Evolutionary conservation across 108 stramenopile genomes (phyloP).

Genomic region (Mediolabrus comicus): DNA sequence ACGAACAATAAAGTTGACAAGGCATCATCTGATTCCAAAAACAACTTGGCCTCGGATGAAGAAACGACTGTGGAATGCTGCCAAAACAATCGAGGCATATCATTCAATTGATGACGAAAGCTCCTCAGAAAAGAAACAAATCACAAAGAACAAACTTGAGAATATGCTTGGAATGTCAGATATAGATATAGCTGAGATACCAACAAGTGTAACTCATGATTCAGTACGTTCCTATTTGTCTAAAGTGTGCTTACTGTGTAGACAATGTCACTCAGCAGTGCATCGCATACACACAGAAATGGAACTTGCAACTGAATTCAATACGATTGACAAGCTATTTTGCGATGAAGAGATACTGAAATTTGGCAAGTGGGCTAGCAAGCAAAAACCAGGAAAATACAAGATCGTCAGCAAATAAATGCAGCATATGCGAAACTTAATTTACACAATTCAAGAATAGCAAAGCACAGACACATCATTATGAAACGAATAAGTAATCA

Average conservation of each 20-base stretch:
- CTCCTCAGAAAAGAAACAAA: conserved; percentile 5
- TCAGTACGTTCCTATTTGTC: conserved; percentile 37
- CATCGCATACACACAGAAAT: conserved; percentile 63
- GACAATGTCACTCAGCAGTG: conserved; percentile 64
- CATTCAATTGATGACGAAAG: conserved; percentile 4
- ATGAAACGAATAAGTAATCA: no score
- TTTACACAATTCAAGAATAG: conserved; percentile 6
- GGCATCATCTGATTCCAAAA: conserved; percentile 72
- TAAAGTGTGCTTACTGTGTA: conserved; percentile 57
- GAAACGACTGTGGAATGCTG: conserved; percentile 52
- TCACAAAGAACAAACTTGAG: conserved; percentile 23
- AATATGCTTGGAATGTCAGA: conserved; percentile 32
- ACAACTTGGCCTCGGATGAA: conserved; percentile 62
- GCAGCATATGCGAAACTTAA: conserved; percentile 4
- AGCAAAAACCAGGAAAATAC: conserved; percentile 64
- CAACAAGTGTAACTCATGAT: conserved; percentile 16
- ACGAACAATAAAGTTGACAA: conserved; percentile 59
- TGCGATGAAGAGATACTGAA: conserved; percentile 52
- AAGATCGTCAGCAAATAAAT: conserved; percentile 21
- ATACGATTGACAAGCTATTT: conserved; percentile 54
- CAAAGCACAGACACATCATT: no score
- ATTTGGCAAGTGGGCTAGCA: conserved; percentile 73
- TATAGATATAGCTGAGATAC: conserved; percentile 14
- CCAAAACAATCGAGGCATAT: conserved; percentile 28
- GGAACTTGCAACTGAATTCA: conserved; percentile 61